phyloP scores from a whole-genome alignment of 768 basidiomycete genomes.

The Hypholoma fasciculare region DNA sequence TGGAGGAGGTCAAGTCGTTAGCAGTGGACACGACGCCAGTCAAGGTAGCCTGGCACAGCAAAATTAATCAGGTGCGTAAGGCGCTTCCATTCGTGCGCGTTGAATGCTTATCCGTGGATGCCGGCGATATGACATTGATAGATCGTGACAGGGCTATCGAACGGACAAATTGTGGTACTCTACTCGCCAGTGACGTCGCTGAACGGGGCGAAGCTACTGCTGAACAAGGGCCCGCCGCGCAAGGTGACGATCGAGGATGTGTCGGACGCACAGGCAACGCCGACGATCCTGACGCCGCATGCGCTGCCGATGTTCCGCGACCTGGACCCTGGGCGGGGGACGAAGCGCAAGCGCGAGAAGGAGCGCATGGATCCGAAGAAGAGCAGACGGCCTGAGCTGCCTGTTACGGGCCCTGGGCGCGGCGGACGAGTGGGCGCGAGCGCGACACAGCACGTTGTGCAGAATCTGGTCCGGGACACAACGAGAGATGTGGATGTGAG shows the following conservation, averaged over 20 bases:
- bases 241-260: constrained; percentile 86
- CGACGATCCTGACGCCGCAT: constrained; percentile 91
- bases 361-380: constrained; percentile 88
- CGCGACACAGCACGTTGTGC: constrained; percentile 96
- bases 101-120: constrained; percentile 20
- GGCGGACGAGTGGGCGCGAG: constrained; percentile 96
- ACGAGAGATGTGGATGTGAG: constrained; percentile 94
- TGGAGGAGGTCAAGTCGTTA: constrained; percentile 69
- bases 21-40: constrained; percentile 81
- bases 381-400: constrained; percentile 89
- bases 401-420: constrained; percentile 88
- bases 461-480: constrained; percentile 89
- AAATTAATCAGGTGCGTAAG: constrained; percentile 88
- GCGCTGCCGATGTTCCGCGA: constrained; percentile 93
- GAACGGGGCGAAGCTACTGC: constrained; percentile 88
- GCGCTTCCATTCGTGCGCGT: constrained; percentile 14
- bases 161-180: constrained; percentile 84
- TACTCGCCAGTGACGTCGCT: constrained; percentile 91
- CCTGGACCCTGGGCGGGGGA: constrained; percentile 67
- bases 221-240: constrained; percentile 84
- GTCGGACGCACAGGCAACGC: constrained; percentile 81
- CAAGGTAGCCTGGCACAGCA: constrained; percentile 91
- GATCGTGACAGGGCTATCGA: constrained; percentile 88
- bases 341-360: constrained; percentile 89
- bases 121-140: constrained; percentile 32